Evolutionary conservation across 2,329 filamentous ascomycete species (phyloP).

Genomic region (Cyanodermella asteris): DNA sequence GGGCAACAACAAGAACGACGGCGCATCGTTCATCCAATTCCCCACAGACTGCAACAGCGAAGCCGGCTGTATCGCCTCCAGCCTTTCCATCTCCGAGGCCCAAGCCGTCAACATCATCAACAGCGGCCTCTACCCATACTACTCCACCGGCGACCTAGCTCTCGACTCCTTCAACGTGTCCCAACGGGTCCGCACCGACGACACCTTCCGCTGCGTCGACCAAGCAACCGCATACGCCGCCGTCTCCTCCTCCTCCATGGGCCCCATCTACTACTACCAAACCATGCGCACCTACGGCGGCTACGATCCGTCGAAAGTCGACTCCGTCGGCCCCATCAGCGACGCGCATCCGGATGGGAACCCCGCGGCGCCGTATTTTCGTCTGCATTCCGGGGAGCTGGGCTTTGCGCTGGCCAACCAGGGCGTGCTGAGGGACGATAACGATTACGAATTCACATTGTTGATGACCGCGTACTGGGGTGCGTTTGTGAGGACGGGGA

Average conservation of each 20-base stretch:
- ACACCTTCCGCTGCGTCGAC: constrained; percentile 36
- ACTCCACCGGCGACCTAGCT: constrained; percentile 26
- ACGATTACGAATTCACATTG: too few species aligned
- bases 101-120: constrained; percentile 21
- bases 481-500: too few species aligned
- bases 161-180: constrained; percentile 34
- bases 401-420: too few species aligned
- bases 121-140: constrained; percentile 28
- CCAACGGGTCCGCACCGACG: constrained; percentile 34
- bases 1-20: constrained; percentile 32
- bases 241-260: too few species aligned
- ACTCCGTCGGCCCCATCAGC: constrained; percentile 24
- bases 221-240: constrained; percentile 35
- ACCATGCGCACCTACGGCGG: constrained; percentile 34
- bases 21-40: constrained; percentile 30
- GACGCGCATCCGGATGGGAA: constrained; percentile 22
- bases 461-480: too few species aligned
- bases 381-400: constrained; percentile 27
- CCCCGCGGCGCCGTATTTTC: constrained; percentile 30
- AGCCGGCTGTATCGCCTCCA: constrained; percentile 21
- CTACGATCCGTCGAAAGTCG: constrained; percentile 30
- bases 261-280: constrained; percentile 35
- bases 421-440: too few species aligned
- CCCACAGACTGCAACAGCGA: constrained; percentile 22
- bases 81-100: constrained; percentile 22